Evolutionary conservation across 345 rosid genomes (phyloP).

Genomic region (thale cress (Arabidopsis thaliana)): DNA sequence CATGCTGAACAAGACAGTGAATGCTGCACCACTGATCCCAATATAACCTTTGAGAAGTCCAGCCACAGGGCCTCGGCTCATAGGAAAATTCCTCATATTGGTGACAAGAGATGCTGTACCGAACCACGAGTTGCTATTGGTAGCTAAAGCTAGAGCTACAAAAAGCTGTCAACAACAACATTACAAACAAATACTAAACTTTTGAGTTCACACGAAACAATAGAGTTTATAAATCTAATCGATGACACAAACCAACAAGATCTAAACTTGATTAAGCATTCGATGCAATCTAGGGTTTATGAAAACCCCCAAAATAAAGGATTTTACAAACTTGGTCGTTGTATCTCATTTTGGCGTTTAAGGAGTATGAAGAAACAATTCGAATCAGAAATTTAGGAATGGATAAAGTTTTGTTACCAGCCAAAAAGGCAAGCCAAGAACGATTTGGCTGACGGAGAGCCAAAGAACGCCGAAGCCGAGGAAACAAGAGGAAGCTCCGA

Average conservation of each 20-base stretch:
- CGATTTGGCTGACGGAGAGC: constrained; percentile 74
- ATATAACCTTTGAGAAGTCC: constrained; percentile 83
- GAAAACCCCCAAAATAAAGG: background rate
- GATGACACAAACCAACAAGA: background rate
- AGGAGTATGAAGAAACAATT: no score
- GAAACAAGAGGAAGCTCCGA: constrained; percentile 74
- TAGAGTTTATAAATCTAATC: background rate
- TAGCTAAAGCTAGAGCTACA: constrained; percentile 69
- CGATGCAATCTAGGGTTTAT: background rate
- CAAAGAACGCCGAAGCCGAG: constrained; percentile 89
- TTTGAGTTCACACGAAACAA: constrained; percentile 12
- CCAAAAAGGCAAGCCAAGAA: constrained; percentile 77
- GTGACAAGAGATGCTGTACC: constrained; percentile 80
- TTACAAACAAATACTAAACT: background rate
- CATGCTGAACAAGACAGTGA: constrained; percentile 72
- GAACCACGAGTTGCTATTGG: constrained; percentile 83
- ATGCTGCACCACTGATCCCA: constrained; percentile 82
- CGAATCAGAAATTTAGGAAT: no score
- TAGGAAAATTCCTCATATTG: constrained; percentile 84
- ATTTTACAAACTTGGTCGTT: background rate
- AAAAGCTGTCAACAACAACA: constrained; percentile 63
- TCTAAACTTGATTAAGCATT: constrained; percentile 5
- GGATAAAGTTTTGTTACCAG: constrained; percentile 46
- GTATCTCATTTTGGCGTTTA: constrained; percentile 1
- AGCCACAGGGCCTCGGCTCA: constrained; percentile 71